phyloP scores from a whole-genome alignment of 164 flowering plant genomes.

The grape (Vitis vinifera) region ASM3070453v1 NC_081811.1:1834501-1835000 shows the following conservation, averaged over 20 bases:
- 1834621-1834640: slow-evolving; percentile 21
- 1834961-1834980: slow-evolving; percentile 1
- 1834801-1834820: slow-evolving; percentile 50
- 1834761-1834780: slow-evolving; percentile 32
- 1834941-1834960: slow-evolving; percentile 19
- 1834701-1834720: slow-evolving; percentile 23
- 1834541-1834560: slow-evolving; percentile 21
- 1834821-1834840: slow-evolving; percentile 43
- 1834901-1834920: slow-evolving; percentile 41
- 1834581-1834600: slow-evolving; percentile 29
- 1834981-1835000: neutral
- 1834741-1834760: slow-evolving; percentile 43
- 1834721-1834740: slow-evolving; percentile 19
- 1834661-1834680: slow-evolving; percentile 25
- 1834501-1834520: slow-evolving; percentile 41
- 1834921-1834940: slow-evolving; percentile 36
- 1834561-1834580: slow-evolving; percentile 20
- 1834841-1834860: slow-evolving; percentile 27
- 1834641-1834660: slow-evolving; percentile 26
- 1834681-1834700: slow-evolving; percentile 34
- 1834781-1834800: slow-evolving; percentile 28
- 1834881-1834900: slow-evolving; percentile 33
- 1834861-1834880: slow-evolving; percentile 36
- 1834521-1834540: slow-evolving; percentile 30
- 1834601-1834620: slow-evolving; percentile 18